Evolutionary conservation across 768 basidiomycete genomes (phyloP), one percentile per base, ranked within the genome.

Genomic region (Psilocybe sp.): DNA sequence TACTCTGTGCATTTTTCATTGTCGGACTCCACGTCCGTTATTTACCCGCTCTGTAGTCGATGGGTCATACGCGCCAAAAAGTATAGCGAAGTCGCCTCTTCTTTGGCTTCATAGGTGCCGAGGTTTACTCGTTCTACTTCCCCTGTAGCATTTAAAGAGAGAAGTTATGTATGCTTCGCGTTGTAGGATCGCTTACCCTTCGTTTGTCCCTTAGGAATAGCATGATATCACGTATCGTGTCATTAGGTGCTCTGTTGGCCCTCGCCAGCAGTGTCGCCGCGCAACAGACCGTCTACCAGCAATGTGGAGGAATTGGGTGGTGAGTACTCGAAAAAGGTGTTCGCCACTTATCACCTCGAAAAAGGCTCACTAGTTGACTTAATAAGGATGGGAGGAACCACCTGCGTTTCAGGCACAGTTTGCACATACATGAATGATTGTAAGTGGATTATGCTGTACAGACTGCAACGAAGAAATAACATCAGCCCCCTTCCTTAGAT

Each of bases 301-400:
- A 79, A 56, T 78, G 79, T 49, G 79, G 78, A 37, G 77, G 79
- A 18, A 73, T 66, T 31, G 75, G 74, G 65, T 79, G 79, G 78
- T 75, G 57, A 53, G 68, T 58, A 5, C 4, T 12, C 16, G 43
- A 11, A 38, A 3, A 12, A 9, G 19, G n/a, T 28, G 8, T 33
- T 13, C 14, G 16, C 23, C 14, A 33, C 6, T 19, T n/a, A 36
- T 19, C 34, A 16, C 31, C 13, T 33, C 32, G 18, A 37, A 10
- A 7, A 44, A 16, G 23, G 13, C 0, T 38, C 31, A 9, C 4
- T 35, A 49, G 15, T 6, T 31, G 11, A 11, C 39, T 6, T 28
- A 48, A n/a, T 12, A 42, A 79, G 78, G 78, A 70, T 70, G 23
- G 78, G 79, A 12, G 68, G 66, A 4, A 80, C 78, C 13, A 72